Evolutionary conservation across 768 basidiomycete species (phyloP).

Genomic region (Paxillus involutus): DNA sequence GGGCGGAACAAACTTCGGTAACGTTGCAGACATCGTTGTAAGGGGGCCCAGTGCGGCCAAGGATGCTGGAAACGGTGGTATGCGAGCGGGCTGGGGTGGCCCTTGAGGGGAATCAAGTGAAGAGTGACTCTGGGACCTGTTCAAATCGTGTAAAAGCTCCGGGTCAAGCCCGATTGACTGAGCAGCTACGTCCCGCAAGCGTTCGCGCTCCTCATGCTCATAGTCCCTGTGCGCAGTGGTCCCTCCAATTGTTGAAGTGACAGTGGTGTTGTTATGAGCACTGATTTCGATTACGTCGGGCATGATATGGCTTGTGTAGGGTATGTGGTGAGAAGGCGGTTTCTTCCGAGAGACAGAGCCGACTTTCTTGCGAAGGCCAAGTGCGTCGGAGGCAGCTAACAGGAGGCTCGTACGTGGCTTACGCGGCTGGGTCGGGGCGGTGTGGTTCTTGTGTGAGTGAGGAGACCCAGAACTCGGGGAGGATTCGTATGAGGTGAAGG

Average conservation of each 20-base stretch:
- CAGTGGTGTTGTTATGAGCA: conserved; percentile 33
- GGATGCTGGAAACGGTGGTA: conserved; percentile 67
- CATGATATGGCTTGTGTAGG: conserved; percentile 43
- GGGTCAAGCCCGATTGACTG: conserved; percentile 71
- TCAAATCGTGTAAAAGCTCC: conserved; percentile 43
- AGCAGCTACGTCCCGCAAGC: conserved; percentile 74
- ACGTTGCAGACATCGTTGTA: conserved; percentile 47
- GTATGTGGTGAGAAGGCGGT: conserved; percentile 22
- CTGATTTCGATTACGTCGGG: conserved; percentile 76
- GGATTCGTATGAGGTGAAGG: conserved; percentile 10
- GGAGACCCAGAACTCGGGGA: conserved; percentile 7
- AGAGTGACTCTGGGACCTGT: conserved; percentile 13
- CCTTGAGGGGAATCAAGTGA: conserved; percentile 19
- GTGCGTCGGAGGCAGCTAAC: conserved; percentile 52
- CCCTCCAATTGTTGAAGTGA: conserved; percentile 24
- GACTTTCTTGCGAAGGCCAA: conserved; percentile 45
- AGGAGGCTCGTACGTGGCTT: conserved; percentile 46
- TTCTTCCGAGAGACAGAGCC: conserved; percentile 41
- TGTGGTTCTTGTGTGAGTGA: conserved; percentile 1
- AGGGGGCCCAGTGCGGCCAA: conserved; percentile 50
- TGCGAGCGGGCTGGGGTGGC: conserved; percentile 3
- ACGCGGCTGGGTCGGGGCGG: conserved; percentile 20
- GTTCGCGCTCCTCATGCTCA: conserved; percentile 72
- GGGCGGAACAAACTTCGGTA: conserved; percentile 71
- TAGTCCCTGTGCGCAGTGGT: conserved; percentile 37